Evolutionary conservation across 345 rosid genomes (phyloP).

Genomic region (Sisymbrium irio): DNA sequence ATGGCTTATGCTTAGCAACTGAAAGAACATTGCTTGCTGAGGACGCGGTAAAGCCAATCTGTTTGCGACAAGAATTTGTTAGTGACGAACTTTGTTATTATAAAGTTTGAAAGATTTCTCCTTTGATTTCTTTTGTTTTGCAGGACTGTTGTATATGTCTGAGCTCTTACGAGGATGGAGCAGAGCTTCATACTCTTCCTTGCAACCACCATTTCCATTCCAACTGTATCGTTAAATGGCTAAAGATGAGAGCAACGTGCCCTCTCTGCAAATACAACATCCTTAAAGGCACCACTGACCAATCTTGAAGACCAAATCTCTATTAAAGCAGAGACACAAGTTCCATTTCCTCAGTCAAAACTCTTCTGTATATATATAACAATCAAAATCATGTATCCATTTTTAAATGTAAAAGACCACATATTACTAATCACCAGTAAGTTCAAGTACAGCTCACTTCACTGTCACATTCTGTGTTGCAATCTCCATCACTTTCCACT

Average conservation of each 20-base stretch:
- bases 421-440: neutral
- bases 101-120: neutral
- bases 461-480: constrained; percentile 10
- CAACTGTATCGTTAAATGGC: constrained; percentile 87
- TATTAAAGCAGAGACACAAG: neutral
- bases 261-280: constrained; percentile 97
- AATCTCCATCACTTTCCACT: constrained; percentile 1
- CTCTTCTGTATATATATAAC: neutral
- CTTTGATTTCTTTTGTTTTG: neutral
- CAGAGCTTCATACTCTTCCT: constrained; percentile 82
- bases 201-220: constrained; percentile 95
- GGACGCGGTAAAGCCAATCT: constrained; percentile 67
- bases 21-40: constrained; percentile 78
- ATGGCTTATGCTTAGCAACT: constrained; percentile 57
- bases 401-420: constrained; percentile 12
- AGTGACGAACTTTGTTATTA: neutral
- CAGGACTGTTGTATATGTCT: constrained; percentile 97
- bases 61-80: neutral
- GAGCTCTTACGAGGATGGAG: constrained; percentile 75
- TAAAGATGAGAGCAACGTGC: constrained; percentile 95
- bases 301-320: constrained; percentile 39
- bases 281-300: constrained; percentile 75
- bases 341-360: neutral
- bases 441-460: constrained; percentile 17
- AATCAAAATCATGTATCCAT: constrained; percentile 2